Conservation (phyloP, 1,139 yeast genomes). For the Suhomyces taliae region DNA sequence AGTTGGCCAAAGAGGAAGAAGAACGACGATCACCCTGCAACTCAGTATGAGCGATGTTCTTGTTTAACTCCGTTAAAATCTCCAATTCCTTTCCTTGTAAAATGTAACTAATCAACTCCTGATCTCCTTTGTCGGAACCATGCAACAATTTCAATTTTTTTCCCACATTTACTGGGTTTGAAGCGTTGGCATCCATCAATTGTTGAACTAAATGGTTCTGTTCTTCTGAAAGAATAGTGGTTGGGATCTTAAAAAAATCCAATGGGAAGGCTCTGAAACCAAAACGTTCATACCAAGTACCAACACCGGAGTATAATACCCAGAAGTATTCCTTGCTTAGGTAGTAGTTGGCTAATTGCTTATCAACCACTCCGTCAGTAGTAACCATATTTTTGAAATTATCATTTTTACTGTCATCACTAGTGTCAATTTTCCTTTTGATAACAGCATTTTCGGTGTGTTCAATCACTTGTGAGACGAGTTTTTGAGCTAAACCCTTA, state of each 20-base stretch:
- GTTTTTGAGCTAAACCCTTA: constrained; percentile 31
- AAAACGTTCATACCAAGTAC: constrained; percentile 33
- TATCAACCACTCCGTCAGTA: constrained; percentile 31
- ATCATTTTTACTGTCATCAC: constrained; percentile 24
- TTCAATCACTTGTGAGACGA: constrained; percentile 32
- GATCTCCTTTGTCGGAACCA: constrained; percentile 27
- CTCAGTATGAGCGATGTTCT: constrained; percentile 36
- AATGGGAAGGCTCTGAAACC: constrained; percentile 43
- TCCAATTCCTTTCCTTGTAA: constrained; percentile 40
- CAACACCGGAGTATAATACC: constrained; percentile 40
- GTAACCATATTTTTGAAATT: constrained; percentile 35
- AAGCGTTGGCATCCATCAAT: constrained; percentile 17
- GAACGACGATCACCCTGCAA: constrained; percentile 35
- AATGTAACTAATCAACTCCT: constrained; percentile 32
- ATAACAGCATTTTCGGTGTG: constrained; percentile 33
- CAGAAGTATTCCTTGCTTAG: constrained; percentile 36
- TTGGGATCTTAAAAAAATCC: constrained; percentile 37
- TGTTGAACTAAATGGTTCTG: constrained; percentile 23
- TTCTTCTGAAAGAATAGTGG: constrained; percentile 16
- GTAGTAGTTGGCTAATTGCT: constrained; percentile 34
- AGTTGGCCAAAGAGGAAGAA: constrained; percentile 37
- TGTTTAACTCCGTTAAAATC: constrained; percentile 39
- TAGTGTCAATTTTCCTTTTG: constrained; percentile 22
- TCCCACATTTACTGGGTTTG: constrained; percentile 18
- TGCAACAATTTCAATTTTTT: constrained; percentile 32